A percentile compares a stretch with the other conserved stretches of the same genome.
Conservation (phyloP, 2,329 filamentous ascomycete species). For the Aspergillus ibericus region DNA sequence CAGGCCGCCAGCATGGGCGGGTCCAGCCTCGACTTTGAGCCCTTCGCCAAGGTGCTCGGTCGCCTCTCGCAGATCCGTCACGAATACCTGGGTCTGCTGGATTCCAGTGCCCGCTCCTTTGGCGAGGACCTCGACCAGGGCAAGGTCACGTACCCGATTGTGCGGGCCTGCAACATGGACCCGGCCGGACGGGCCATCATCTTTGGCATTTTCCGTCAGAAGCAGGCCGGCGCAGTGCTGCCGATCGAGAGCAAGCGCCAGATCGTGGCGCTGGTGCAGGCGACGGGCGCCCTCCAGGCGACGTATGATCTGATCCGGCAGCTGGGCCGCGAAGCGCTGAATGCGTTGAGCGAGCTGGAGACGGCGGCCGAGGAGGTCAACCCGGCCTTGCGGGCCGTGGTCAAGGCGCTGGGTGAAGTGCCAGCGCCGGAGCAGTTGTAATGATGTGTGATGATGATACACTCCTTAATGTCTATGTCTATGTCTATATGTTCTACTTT, state of each 20-base stretch:
- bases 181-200: slow-evolving; percentile 7
- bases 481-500: neutral
- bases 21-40: slow-evolving; percentile 13
- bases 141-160: slow-evolving; percentile 39
- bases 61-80: slow-evolving; percentile 28
- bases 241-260: slow-evolving; percentile 11
- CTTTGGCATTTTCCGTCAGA: slow-evolving; percentile 16
- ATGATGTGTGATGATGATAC: neutral
- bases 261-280: slow-evolving; percentile 13
- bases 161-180: slow-evolving; percentile 19
- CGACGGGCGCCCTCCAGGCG: slow-evolving; percentile 10
- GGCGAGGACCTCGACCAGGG: slow-evolving; percentile 45
- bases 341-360: slow-evolving; percentile 9
- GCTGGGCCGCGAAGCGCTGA: slow-evolving; percentile 9
- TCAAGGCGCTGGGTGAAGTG: slow-evolving; percentile 11
- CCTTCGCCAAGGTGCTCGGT: slow-evolving; percentile 18
- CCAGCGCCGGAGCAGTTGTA: slow-evolving; percentile 3
- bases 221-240: slow-evolving; percentile 4
- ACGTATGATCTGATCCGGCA: slow-evolving; percentile 13
- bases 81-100: slow-evolving; percentile 25
- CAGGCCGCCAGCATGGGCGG: slow-evolving; percentile 10
- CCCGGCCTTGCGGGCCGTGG: slow-evolving; percentile 7
- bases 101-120: slow-evolving; percentile 25
- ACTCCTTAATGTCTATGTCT: neutral
- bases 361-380: slow-evolving; percentile 10